Conservation (phyloP, 2,329 filamentous ascomycete genomes). For the Zasmidium angulare region DNA sequence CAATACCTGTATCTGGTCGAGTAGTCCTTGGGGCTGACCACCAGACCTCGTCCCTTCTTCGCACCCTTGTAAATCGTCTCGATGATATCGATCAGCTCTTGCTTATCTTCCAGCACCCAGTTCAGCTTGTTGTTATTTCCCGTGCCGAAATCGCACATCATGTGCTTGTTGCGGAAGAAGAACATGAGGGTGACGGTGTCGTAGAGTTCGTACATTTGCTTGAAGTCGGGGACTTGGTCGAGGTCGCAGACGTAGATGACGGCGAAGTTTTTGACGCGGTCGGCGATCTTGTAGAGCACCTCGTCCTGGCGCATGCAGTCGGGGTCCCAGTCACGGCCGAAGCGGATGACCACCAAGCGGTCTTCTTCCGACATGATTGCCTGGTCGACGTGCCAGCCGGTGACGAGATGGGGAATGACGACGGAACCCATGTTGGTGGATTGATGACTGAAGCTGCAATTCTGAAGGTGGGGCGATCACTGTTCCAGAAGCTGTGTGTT, state of each 20-base stretch:
- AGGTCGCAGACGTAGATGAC: conserved; percentile 94
- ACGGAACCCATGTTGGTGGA: conserved; percentile 68
- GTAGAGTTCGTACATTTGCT: conserved; percentile 82
- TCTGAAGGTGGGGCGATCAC: neutral
- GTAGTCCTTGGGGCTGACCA: conserved; percentile 90
- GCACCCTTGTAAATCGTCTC: conserved; percentile 98
- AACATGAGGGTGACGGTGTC: conserved; percentile 95
- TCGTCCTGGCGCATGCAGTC: conserved; percentile 87
- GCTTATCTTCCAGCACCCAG: conserved; percentile 95
- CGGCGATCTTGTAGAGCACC: conserved; percentile 90
- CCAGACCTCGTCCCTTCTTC: conserved; percentile 94
- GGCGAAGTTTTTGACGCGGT: conserved; percentile 89
- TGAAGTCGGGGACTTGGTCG: conserved; percentile 88
- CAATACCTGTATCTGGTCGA: conserved; percentile 70
- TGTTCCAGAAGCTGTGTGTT: neutral
- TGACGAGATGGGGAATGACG: conserved; percentile 84
- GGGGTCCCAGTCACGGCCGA: conserved; percentile 81
- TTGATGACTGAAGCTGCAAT: neutral
- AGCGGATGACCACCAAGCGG: conserved; percentile 87
- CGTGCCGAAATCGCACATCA: conserved; percentile 97
- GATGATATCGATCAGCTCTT: conserved; percentile 97
- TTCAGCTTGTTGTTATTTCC: conserved; percentile 99
- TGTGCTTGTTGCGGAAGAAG: conserved; percentile 98
- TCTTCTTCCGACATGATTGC: conserved; percentile 90
- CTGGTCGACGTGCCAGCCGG: conserved; percentile 98